Evolutionary conservation across 352 stramenopile species (phyloP).

Genomic region (Aphanomyces astaci): DNA sequence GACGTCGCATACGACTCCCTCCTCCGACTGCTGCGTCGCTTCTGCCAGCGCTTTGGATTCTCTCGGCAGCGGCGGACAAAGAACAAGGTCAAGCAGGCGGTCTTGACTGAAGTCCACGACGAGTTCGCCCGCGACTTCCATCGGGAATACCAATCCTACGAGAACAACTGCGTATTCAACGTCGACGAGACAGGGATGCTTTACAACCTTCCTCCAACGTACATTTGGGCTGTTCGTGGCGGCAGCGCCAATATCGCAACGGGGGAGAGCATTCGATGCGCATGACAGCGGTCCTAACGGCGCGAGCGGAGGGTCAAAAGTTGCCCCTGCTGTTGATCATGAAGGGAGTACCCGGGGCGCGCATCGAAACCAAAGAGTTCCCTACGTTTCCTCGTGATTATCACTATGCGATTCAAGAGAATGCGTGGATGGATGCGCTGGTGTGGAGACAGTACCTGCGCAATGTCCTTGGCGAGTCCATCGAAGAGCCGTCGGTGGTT

Average conservation of each 20-base stretch:
- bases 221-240: conserved; percentile 17
- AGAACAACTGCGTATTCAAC: conserved; percentile 6
- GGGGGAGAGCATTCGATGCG: conserved; percentile 24
- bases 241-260: conserved; percentile 6
- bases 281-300: conserved; percentile 23
- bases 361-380: conserved; percentile 21
- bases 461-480: not conserved
- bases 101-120: not conserved
- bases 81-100: not conserved
- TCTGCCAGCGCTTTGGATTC: not conserved
- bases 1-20: not conserved
- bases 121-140: not conserved
- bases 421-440: conserved; percentile 29
- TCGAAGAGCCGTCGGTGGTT: conserved; percentile 8
- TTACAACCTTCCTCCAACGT: conserved; percentile 18
- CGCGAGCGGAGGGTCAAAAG: conserved; percentile 23
- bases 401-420: conserved; percentile 23
- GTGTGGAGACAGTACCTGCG: conserved; percentile 24
- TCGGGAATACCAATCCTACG: not conserved
- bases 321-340: conserved; percentile 24
- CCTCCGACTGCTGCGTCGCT: not conserved
- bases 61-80: not conserved
- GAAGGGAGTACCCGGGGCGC: conserved; percentile 23
- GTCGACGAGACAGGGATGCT: conserved; percentile 26
- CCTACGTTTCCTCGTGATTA: conserved; percentile 8